Conservation (phyloP, 768 basidiomycete species). For the Lactarius deliciosus region DNA sequence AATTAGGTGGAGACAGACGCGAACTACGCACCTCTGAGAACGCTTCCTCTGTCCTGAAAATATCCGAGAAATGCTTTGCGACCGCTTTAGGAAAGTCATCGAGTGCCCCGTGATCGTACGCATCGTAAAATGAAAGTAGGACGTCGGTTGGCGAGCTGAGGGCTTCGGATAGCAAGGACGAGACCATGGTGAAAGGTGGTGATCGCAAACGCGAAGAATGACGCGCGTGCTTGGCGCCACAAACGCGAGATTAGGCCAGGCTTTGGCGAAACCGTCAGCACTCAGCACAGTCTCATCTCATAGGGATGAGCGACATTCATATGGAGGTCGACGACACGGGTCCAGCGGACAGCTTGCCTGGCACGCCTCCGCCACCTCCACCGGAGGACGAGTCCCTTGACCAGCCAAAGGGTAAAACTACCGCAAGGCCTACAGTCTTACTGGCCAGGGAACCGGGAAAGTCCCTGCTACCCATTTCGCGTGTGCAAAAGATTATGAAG, state of each 20-base stretch:
- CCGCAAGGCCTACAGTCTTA: constrained; percentile 26
- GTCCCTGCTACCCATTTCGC: constrained; percentile 68
- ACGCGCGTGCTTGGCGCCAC: constrained; percentile 24
- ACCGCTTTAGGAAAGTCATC: constrained; percentile 36
- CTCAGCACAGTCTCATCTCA: neutral
- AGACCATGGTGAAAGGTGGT: constrained; percentile 19
- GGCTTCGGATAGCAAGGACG: constrained; percentile 27
- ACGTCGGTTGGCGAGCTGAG: constrained; percentile 26
- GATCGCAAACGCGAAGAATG: neutral
- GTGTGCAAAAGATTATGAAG: constrained; percentile 83
- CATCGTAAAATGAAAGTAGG: constrained; percentile 25
- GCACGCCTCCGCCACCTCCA: constrained; percentile 5
- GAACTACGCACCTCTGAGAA: constrained; percentile 32
- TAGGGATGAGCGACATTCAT: constrained; percentile 13
- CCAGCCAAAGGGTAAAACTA: constrained; percentile 23
- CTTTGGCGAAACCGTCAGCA: neutral
- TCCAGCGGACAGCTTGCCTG: constrained; percentile 2
- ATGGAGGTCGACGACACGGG: constrained; percentile 21
- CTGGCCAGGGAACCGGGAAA: constrained; percentile 53
- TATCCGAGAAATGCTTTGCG: constrained; percentile 34
- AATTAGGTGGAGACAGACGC: neutral
- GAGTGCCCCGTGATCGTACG: constrained; percentile 11
- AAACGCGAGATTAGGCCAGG: constrained; percentile 6
- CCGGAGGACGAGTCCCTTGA: constrained; percentile 1
- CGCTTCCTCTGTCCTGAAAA: constrained; percentile 34